phyloP scores from a whole-genome alignment of 305 asterid genomes.

The Euphrasia arctica region DNA sequence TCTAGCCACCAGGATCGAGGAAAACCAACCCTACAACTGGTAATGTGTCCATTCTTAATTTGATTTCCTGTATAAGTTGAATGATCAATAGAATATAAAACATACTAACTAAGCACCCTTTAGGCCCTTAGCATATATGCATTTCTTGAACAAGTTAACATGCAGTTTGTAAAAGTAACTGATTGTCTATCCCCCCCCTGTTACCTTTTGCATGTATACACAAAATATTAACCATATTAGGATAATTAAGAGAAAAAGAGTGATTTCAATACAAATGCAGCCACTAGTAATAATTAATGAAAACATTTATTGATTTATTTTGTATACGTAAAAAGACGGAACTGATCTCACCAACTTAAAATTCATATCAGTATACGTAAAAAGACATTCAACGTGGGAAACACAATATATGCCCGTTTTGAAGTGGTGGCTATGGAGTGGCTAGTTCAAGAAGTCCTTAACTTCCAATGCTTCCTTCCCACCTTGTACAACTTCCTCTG shows the following conservation, averaged over 20 bases:
- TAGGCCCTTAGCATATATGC: not conserved
- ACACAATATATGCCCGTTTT: conserved; percentile 49
- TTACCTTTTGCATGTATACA: conserved; percentile 10
- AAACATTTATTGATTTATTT: not conserved
- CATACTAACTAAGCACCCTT: not conserved
- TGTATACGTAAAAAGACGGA: not conserved
- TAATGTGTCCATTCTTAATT: conserved; percentile 24
- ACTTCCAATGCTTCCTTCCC: conserved; percentile 86
- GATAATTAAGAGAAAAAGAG: not conserved
- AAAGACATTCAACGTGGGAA: conserved; percentile 56
- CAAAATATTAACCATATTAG: not conserved
- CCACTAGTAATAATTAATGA: conserved; percentile 2
- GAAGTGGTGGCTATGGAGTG: conserved; percentile 99
- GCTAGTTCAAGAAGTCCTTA: conserved; percentile 89
- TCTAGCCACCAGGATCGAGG: conserved; percentile 87
- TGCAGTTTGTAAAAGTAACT: conserved; percentile 1
- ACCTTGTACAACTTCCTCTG: conserved; percentile 82
- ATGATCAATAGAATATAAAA: not conserved
- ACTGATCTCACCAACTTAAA: conserved; percentile 12
- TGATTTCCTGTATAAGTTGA: not conserved
- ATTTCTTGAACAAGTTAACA: not conserved
- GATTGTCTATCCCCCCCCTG: not conserved
- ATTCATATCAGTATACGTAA: conserved; percentile 46
- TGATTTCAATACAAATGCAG: not conserved
- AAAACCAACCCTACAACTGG: conserved; percentile 93